Percentiles rank a stretch among this genome's conserved stretches.
Conservation (phyloP, 1,139 yeast species). For the Sugiyamaella japonica region DNA sequence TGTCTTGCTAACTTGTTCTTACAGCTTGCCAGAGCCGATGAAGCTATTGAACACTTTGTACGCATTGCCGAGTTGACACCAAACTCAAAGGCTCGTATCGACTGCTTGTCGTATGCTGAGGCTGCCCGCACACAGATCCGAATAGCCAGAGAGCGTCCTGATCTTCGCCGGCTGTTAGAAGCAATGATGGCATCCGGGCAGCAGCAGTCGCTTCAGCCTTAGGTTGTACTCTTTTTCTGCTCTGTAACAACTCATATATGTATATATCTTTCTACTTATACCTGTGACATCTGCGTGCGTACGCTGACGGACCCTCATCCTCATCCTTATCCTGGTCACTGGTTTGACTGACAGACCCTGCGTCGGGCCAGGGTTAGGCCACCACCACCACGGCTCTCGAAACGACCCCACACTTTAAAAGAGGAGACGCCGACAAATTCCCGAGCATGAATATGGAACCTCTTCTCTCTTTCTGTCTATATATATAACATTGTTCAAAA, state of each 20-base stretch:
- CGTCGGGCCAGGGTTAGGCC: neutral
- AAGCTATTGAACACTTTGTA: conserved; percentile 79
- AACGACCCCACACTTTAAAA: conserved; percentile 2
- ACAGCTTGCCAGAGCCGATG: conserved; percentile 78
- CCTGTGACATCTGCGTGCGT: too few relatives aligned
- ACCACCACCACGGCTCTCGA: too few relatives aligned
- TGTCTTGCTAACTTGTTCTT: conserved; percentile 86
- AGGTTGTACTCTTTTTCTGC: neutral
- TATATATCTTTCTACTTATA: conserved; percentile 1
- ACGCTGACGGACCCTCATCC: too few relatives aligned
- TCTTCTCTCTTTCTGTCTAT: too few relatives aligned
- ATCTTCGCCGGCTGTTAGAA: conserved; percentile 36
- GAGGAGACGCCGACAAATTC: conserved; percentile 1
- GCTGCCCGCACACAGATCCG: conserved; percentile 50
- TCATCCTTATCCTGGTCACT: too few relatives aligned
- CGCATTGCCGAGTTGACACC: conserved; percentile 56
- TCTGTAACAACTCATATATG: conserved; percentile 4
- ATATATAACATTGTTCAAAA: too few relatives aligned
- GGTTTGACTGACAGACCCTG: neutral
- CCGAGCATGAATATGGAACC: conserved; percentile 1
- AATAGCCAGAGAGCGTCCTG: conserved; percentile 39
- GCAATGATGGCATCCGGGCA: neutral
- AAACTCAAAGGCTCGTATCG: too few relatives aligned
- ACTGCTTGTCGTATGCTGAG: conserved; percentile 74
- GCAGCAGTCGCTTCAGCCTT: conserved; percentile 17